A percentile compares a stretch with the other conserved stretches of the same genome.
Evolutionary conservation across 2,329 filamentous ascomycete species (phyloP).

Genomic region (Arachnomyces sp.): DNA sequence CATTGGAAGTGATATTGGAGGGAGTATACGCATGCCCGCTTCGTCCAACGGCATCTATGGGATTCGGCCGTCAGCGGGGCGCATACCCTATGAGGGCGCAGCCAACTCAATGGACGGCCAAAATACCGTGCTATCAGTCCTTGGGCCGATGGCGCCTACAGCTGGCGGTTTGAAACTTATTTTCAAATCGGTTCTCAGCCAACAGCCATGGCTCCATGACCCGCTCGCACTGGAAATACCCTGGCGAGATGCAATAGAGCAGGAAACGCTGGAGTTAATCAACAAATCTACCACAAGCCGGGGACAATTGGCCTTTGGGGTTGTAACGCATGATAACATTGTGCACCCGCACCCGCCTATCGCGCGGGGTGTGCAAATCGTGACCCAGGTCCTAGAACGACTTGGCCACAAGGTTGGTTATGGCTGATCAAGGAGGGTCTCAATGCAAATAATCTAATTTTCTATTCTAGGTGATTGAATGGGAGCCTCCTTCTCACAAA

Average conservation of each 20-base stretch:
- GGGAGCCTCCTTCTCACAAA: constrained; percentile 48
- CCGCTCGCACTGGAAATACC: constrained; percentile 59
- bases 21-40: constrained; percentile 52
- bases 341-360: constrained; percentile 52
- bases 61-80: constrained; percentile 46
- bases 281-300: constrained; percentile 22
- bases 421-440: background rate
- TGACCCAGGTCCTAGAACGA: constrained; percentile 42
- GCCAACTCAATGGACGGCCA: constrained; percentile 60
- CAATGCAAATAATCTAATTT: background rate
- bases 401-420: constrained; percentile 43
- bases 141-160: constrained; percentile 56
- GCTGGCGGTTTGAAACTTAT: constrained; percentile 48
- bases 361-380: constrained; percentile 45
- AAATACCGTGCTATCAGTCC: constrained; percentile 53
- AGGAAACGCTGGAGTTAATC: constrained; percentile 31
- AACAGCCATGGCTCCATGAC: constrained; percentile 59
- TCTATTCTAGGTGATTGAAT: constrained; percentile 41
- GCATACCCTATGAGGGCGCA: constrained; percentile 50
- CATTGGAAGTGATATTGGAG: constrained; percentile 53
- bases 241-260: constrained; percentile 47
- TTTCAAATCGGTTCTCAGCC: constrained; percentile 49
- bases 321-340: constrained; percentile 46
- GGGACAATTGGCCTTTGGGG: constrained; percentile 45
- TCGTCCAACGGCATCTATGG: constrained; percentile 54